Conservation (phyloP, 225 moss, liverwort and hornwort genomes). For the Takakia lepidozioides region DNA sequence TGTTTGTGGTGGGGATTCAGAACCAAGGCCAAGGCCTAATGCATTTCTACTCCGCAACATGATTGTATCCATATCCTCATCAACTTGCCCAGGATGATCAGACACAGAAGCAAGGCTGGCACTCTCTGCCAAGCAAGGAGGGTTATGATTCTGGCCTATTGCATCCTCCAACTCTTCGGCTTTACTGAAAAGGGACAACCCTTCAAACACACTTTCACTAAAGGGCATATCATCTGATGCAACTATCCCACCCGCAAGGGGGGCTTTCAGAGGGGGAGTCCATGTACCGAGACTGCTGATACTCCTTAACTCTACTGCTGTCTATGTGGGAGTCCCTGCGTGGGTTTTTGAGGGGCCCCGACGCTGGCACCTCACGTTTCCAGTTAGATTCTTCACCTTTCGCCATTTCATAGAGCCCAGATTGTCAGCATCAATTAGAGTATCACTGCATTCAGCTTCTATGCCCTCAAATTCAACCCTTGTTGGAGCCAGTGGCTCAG, state of each 20-base stretch:
- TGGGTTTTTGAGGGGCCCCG: conserved; percentile 25
- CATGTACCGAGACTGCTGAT: conserved; percentile 43
- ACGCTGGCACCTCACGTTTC: conserved; percentile 11
- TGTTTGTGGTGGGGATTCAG: not conserved
- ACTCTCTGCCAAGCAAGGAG: not conserved
- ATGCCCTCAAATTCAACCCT: not conserved
- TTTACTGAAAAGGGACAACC: conserved; percentile 45
- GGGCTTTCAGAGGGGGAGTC: conserved; percentile 74
- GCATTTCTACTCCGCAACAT: not conserved
- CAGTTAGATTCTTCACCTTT: conserved; percentile 4
- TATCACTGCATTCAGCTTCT: not conserved
- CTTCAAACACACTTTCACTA: conserved; percentile 34
- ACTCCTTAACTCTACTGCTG: conserved; percentile 39
- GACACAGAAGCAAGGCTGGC: conserved; percentile 2
- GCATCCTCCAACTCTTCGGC: conserved; percentile 20
- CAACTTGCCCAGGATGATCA: not conserved
- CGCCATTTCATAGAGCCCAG: conserved; percentile 12
- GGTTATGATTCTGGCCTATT: conserved; percentile 11
- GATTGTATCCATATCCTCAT: not conserved
- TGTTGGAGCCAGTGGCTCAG: not conserved
- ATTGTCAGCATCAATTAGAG: conserved; percentile 1
- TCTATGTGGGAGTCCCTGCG: conserved; percentile 12
- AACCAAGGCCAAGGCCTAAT: not conserved
- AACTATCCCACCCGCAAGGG: conserved; percentile 76
- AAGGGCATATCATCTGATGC: conserved; percentile 22